These are phyloP conservation scores for Purpureocillium takamizusanense DNA, from an alignment of 2,329 filamentous ascomycete genomes.

Conservation along the genomic window DNA sequence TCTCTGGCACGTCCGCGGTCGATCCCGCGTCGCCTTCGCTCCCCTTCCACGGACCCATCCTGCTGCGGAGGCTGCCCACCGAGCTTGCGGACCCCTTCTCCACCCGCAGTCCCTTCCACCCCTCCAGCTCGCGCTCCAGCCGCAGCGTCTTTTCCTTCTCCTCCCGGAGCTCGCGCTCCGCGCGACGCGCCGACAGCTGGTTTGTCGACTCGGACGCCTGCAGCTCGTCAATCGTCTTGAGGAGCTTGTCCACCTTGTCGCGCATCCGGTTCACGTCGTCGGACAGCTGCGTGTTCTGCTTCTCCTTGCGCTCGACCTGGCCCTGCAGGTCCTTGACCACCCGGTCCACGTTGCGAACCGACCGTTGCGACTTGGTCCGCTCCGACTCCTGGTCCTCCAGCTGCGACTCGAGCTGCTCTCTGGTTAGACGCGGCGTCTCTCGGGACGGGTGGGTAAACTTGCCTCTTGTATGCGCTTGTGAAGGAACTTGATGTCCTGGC, in stretches of 20 bases:
- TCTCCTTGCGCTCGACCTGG: slow-evolving; percentile 89
- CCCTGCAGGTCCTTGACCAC: slow-evolving; percentile 86
- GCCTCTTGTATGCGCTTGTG: slow-evolving; percentile 94
- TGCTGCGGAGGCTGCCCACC: slow-evolving; percentile 30
- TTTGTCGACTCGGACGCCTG: slow-evolving; percentile 77
- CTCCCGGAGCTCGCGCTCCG: slow-evolving; percentile 82
- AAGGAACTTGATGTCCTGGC: slow-evolving; percentile 90
- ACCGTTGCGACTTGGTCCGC: slow-evolving; percentile 73
- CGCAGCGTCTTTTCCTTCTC: slow-evolving; percentile 73
- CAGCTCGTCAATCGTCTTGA: slow-evolving; percentile 87
- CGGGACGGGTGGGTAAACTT: slow-evolving; percentile 25
- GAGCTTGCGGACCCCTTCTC: slow-evolving; percentile 48
- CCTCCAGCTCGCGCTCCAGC: slow-evolving; percentile 82
- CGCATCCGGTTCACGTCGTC: slow-evolving; percentile 80
- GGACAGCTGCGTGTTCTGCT: slow-evolving; percentile 67
- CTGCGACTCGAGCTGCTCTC: slow-evolving; percentile 71
- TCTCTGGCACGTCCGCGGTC: slow-evolving; percentile 46
- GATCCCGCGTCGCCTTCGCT: slow-evolving; percentile 30
- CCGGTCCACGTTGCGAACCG: slow-evolving; percentile 85
- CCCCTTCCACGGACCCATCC: slow-evolving; percentile 21
- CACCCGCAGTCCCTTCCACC: slow-evolving; percentile 66
- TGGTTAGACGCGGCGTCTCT: slow-evolving; percentile 10
- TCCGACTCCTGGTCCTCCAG: slow-evolving; percentile 76
- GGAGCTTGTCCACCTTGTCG: slow-evolving; percentile 83
- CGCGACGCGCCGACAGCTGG: slow-evolving; percentile 73